Base-by-base conservation (phyloP, 2,329 filamentous ascomycete species). In the Leptographium galeiforme region DNA sequence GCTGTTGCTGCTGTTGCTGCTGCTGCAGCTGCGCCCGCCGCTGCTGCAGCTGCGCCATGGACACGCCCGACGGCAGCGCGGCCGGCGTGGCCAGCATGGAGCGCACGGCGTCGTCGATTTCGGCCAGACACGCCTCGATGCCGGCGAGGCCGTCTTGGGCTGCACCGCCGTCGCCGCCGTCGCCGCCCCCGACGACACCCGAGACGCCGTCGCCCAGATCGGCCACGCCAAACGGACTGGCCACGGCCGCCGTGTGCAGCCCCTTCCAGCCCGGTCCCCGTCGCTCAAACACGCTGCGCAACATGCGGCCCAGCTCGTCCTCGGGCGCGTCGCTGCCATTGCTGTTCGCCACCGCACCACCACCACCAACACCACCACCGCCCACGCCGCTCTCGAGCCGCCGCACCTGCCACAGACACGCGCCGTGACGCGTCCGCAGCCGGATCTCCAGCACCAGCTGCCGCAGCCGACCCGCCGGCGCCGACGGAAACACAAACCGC, bases 371-470 rank as follows among this genome's bases (percentile, higher is more conserved):
- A 30, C 50, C 44, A 38, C 39, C 50, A n/a, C 43, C 48, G 33
- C 64, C 62, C 41, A 61, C 61, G 11, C 61, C 61, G 0, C 57
- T 18, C 51, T 67, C 64, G 11, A 62, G 57, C 5, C 72, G 71
- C 57, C 65, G 67, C 4, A 80, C 63, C 54, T 74, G 71, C 78
- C 78, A 82, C 67, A 71, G 73, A 4, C 70, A 62, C 46, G 71
- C 67, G 30, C 73, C 75, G 40, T 70, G 69, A 16, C 76, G 72
- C 11, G 68, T 64, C 51, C 68, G 69, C 49, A 81, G 67, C 46
- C 69, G 70, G n/a, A 82, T 66, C 40, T 79, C 72, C 40, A 86
- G 65, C 2, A 68, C 66, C n/a, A 81, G 62, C 18, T 67, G 64
- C 39, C 69, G 68, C 19, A 60, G 57, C 10, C 62, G 57, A 5